Base-by-base conservation (phyloP, 2,329 filamentous ascomycete species). In the Colletotrichum spinosum region DNA sequence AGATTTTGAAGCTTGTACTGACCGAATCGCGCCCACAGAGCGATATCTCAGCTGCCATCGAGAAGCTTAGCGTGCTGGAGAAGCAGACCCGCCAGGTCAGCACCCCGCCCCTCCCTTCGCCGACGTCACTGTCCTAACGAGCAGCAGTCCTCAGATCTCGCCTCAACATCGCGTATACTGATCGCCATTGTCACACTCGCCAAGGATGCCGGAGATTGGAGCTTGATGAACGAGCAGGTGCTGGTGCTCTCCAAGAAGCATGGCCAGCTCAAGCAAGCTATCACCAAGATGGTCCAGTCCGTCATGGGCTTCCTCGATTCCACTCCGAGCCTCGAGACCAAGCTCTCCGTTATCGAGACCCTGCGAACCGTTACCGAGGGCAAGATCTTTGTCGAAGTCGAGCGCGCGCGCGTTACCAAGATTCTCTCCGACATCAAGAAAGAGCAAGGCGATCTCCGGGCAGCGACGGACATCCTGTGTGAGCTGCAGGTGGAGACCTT, bases 341-440 rank as follows among this genome's bases (percentile, higher is more conserved):
- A 98, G 83, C 84, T 99, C 62, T 91, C 92, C 25, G 89, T 97
- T 65, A 99, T 99, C 74, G 95, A 99, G 81, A 97, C 95, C 1
- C 80, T 99, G 74, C 89, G 96, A 72, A 98, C 95, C 46, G 95
- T 99, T 53, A 99, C 96, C 8, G 96, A 99, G 81, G 96, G 96
- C 81, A 99, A 99, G 91, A 99, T 99, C 78, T 99, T 99, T 74
- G 95, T 99, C 73, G 96, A 99, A 84, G 96, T 99, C 57, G 96
- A 99, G 85, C 90, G 96, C 71, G 96, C 96, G 69, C 92, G 96
- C 71, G 91, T 99, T 66, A 99, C 96, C 73, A 93, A 91, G 76
- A 97, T 97, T 70, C 86, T 99, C 11, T 98, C 96, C 55, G 89
- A 97, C 79, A 98, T 99, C 85, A 98, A 98, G 86, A 97, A 97